These are phyloP conservation scores for Fimicolochytrium jonesii DNA, from an alignment of 192 early-diverging fungal genomes.

Conservation along the genomic window DNA sequence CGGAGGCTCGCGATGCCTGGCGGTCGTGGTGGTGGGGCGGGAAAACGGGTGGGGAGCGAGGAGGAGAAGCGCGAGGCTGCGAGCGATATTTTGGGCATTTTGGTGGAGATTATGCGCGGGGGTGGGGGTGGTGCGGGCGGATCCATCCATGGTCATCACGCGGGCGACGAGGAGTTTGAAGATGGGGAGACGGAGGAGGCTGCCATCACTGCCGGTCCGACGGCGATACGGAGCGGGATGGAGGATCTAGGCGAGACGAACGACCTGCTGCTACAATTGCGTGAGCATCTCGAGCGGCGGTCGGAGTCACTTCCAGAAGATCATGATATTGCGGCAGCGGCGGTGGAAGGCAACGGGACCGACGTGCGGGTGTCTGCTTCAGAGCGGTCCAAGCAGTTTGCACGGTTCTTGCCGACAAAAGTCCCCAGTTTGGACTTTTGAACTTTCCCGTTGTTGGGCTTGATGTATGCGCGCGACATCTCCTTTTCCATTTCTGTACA, in stretches of 20 bases:
- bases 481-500: too few relatives aligned
- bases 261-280: background rate
- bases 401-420: background rate
- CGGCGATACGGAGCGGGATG: too few relatives aligned
- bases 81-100: slow-evolving; percentile 4
- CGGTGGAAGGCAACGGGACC: background rate
- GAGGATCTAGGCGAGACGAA: too few relatives aligned
- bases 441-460: too few relatives aligned
- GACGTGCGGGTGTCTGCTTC: too few relatives aligned
- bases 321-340: background rate
- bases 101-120: slow-evolving; percentile 3
- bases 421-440: background rate
- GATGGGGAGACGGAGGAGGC: background rate
- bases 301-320: background rate
- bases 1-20: background rate
- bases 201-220: too few relatives aligned
- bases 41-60: background rate
- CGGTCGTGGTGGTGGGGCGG: background rate
- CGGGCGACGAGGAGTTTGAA: background rate
- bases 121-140: background rate
- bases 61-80: background rate
- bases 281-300: slow-evolving; percentile 4
- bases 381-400: background rate
- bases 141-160: background rate
- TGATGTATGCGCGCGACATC: too few relatives aligned